Percentiles rank a stretch among this genome's conserved stretches.
Conservation (phyloP, 225 moss, liverwort and hornwort genomes). For the Asterella californica region DNA sequence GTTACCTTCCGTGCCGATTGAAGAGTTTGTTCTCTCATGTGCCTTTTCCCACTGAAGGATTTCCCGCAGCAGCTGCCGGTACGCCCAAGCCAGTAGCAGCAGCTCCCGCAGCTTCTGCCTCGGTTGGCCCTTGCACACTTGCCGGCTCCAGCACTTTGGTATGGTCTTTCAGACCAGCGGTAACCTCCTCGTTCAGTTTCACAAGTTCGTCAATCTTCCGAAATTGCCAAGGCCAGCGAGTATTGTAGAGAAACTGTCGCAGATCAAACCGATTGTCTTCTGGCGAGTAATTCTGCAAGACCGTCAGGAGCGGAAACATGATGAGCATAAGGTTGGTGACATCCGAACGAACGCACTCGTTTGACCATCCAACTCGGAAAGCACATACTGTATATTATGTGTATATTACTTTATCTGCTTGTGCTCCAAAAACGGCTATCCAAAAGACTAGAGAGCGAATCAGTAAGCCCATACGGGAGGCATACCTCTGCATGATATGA, state of each 20-base stretch:
- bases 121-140: slow-evolving; percentile 31
- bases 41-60: slow-evolving; percentile 40
- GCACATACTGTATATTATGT: background rate
- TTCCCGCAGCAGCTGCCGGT: slow-evolving; percentile 69
- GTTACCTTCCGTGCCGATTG: background rate
- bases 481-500: slow-evolving; percentile 86
- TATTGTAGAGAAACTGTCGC: slow-evolving; percentile 82
- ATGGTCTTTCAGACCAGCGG: slow-evolving; percentile 10
- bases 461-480: background rate
- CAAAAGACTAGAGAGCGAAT: background rate
- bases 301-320: background rate
- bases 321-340: background rate
- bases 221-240: slow-evolving; percentile 90
- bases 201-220: slow-evolving; percentile 73
- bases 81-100: slow-evolving; percentile 53
- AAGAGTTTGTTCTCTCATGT: slow-evolving; percentile 16
- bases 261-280: slow-evolving; percentile 89
- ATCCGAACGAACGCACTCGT: background rate
- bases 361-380: background rate
- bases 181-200: slow-evolving; percentile 38
- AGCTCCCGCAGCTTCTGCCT: slow-evolving; percentile 54
- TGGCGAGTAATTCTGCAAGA: slow-evolving; percentile 68
- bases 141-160: slow-evolving; percentile 8
- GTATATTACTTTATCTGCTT: background rate
- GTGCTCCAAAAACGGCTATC: background rate